phyloP scores from a whole-genome alignment of 352 stramenopile genomes.

The Pythium periplocum region DNA sequence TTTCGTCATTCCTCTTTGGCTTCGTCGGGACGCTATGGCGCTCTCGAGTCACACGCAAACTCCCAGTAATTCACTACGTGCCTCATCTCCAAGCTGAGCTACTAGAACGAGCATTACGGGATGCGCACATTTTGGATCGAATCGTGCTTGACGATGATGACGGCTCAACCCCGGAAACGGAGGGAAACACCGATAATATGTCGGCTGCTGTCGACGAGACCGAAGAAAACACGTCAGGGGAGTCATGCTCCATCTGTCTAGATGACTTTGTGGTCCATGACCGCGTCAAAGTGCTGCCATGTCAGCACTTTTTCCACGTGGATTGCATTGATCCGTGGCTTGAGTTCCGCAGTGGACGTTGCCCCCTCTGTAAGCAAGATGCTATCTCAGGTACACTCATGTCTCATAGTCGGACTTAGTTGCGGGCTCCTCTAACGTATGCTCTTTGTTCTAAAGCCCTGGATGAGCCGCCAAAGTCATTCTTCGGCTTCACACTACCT shows the following conservation, averaged over 20 bases:
- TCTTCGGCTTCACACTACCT: constrained; percentile 60
- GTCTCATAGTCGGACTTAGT: not conserved
- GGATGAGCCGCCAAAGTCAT: constrained; percentile 40
- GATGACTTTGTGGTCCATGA: constrained; percentile 59
- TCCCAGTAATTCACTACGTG: constrained; percentile 51
- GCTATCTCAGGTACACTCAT: constrained; percentile 53
- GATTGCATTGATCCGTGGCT: constrained; percentile 86
- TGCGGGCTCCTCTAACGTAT: too few relatives aligned
- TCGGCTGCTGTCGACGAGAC: constrained; percentile 25
- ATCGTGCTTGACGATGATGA: constrained; percentile 20
- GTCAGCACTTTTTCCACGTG: constrained; percentile 82
- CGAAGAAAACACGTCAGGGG: too few relatives aligned
- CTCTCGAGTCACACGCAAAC: constrained; percentile 28
- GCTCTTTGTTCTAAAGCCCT: constrained; percentile 15
- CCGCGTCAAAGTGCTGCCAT: constrained; percentile 76
- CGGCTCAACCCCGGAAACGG: not conserved
- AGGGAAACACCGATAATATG: not conserved
- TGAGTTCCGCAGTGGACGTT: constrained; percentile 63
- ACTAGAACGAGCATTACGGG: constrained; percentile 11
- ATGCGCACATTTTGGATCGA: constrained; percentile 15
- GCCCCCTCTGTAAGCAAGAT: constrained; percentile 81
- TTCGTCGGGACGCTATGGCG: constrained; percentile 53
- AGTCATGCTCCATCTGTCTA: constrained; percentile 63
- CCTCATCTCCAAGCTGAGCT: constrained; percentile 15
- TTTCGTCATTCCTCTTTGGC: constrained; percentile 61